Conservation (phyloP, 768 basidiomycete genomes). For the Pulveroboletus sp. region DNA sequence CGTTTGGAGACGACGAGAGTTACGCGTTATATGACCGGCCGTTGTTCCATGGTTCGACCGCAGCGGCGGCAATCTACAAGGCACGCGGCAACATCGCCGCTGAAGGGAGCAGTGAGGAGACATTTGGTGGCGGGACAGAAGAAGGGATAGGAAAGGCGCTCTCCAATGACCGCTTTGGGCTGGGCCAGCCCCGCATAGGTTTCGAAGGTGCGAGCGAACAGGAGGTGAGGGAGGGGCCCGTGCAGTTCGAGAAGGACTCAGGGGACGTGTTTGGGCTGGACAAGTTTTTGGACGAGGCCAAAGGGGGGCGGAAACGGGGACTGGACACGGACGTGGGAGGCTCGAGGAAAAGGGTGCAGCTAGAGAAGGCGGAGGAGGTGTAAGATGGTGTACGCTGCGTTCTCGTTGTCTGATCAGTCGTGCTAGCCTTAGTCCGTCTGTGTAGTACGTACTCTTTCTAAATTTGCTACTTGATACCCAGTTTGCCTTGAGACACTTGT, state of each 20-base stretch:
- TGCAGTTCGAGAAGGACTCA: slow-evolving; percentile 97
- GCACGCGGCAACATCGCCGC: slow-evolving; percentile 81
- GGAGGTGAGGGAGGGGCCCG: slow-evolving; percentile 86
- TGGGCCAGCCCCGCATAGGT: slow-evolving; percentile 79
- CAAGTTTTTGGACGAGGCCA: slow-evolving; percentile 96
- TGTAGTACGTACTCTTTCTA: not conserved
- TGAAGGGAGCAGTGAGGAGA: slow-evolving; percentile 72
- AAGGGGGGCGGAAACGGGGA: slow-evolving; percentile 88
- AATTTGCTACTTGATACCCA: not conserved
- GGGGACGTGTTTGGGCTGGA: slow-evolving; percentile 96
- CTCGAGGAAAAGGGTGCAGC: slow-evolving; percentile 64
- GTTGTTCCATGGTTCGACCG: slow-evolving; percentile 92
- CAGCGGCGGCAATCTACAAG: slow-evolving; percentile 99
- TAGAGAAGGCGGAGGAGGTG: slow-evolving; percentile 54
- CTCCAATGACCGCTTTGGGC: slow-evolving; percentile 88
- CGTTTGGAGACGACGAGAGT: slow-evolving; percentile 88
- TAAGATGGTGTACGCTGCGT: slow-evolving; percentile 19
- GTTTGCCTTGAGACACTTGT: not conserved
- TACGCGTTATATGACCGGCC: slow-evolving; percentile 95
- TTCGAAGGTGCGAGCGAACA: slow-evolving; percentile 89
- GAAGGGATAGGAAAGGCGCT: slow-evolving; percentile 90
- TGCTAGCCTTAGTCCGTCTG: not conserved
- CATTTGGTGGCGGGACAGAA: slow-evolving; percentile 91
- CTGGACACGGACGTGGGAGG: slow-evolving; percentile 70
- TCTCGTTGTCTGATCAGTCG: not conserved